These are phyloP conservation scores for Taxillus chinensis DNA, from an alignment of 164 flowering plant species.

Conservation along the genomic window DNA sequence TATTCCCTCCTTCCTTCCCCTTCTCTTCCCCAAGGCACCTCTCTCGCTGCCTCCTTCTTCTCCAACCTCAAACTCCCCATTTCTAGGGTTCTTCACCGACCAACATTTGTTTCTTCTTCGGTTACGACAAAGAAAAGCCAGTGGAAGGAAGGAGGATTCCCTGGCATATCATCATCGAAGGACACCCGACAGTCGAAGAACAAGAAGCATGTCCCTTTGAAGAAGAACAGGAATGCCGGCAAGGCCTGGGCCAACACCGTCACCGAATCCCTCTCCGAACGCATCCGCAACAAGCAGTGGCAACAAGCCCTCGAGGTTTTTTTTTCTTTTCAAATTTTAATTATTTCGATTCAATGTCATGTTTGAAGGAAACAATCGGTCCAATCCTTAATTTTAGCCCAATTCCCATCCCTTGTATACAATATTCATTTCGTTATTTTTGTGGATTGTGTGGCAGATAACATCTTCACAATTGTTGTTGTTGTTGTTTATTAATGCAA, in stretches of 20 bases:
- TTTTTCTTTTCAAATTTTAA: background rate
- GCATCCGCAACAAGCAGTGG: slow-evolving; percentile 69
- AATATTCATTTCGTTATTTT: no score
- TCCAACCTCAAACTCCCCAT: background rate
- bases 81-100: slow-evolving; percentile 16
- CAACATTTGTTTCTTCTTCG: slow-evolving; percentile 14
- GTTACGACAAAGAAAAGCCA: slow-evolving; percentile 33
- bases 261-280: slow-evolving; percentile 62
- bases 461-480: background rate
- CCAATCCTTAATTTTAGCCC: no score
- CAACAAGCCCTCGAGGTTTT: slow-evolving; percentile 65
- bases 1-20: slow-evolving; percentile 20
- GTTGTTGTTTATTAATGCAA: background rate
- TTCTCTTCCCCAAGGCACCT: slow-evolving; percentile 8
- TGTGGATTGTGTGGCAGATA: no score
- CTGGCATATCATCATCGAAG: slow-evolving; percentile 7
- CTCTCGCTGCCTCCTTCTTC: background rate
- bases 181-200: slow-evolving; percentile 52
- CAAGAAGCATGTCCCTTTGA: slow-evolving; percentile 52
- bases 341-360: background rate
- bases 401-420: no score
- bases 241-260: slow-evolving; percentile 84
- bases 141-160: slow-evolving; percentile 65
- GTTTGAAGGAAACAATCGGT: no score
- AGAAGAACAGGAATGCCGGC: slow-evolving; percentile 44